These are phyloP conservation scores for Paecilomyces sp. DNA, from an alignment of 2,329 filamentous ascomycete species.

Conservation along the genomic window DNA sequence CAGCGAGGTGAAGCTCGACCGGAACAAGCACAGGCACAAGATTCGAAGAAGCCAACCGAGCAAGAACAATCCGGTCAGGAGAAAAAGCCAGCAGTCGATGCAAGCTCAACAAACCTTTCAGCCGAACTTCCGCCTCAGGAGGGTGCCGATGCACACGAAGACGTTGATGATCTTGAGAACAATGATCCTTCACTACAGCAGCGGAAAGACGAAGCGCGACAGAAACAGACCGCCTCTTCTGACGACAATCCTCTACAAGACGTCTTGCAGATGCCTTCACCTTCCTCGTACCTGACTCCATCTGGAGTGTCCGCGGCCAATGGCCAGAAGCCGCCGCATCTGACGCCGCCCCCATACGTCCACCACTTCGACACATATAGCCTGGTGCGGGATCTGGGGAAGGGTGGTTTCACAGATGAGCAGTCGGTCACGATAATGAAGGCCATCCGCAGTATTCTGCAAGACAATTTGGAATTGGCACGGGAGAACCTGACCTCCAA, in stretches of 20 bases:
- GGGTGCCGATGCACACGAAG: background rate
- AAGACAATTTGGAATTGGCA: constrained; percentile 73
- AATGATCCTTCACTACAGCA: constrained; percentile 1
- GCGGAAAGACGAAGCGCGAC: background rate
- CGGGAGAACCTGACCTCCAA: constrained; percentile 77
- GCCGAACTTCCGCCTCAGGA: background rate
- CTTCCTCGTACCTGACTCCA: constrained; percentile 25
- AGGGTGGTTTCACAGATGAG: constrained; percentile 61
- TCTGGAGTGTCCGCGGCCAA: constrained; percentile 19
- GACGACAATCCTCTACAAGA: constrained; percentile 27
- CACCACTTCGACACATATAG: constrained; percentile 96
- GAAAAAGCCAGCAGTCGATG: background rate
- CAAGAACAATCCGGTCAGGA: background rate
- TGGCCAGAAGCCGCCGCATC: constrained; percentile 53
- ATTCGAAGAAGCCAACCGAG: constrained; percentile 5
- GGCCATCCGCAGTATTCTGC: constrained; percentile 69
- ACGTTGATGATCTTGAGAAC: background rate
- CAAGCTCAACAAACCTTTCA: background rate
- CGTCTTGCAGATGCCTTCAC: constrained; percentile 36
- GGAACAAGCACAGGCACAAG: constrained; percentile 7
- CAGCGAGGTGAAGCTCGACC: constrained; percentile 5
- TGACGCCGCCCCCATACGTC: constrained; percentile 67
- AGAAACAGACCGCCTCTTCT: background rate
- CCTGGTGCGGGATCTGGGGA: constrained; percentile 71
- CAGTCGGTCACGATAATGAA: constrained; percentile 91